These are phyloP conservation scores for Aspergillus sp. DNA, from an alignment of 2,329 filamentous ascomycete genomes.

Conservation along the genomic window DNA sequence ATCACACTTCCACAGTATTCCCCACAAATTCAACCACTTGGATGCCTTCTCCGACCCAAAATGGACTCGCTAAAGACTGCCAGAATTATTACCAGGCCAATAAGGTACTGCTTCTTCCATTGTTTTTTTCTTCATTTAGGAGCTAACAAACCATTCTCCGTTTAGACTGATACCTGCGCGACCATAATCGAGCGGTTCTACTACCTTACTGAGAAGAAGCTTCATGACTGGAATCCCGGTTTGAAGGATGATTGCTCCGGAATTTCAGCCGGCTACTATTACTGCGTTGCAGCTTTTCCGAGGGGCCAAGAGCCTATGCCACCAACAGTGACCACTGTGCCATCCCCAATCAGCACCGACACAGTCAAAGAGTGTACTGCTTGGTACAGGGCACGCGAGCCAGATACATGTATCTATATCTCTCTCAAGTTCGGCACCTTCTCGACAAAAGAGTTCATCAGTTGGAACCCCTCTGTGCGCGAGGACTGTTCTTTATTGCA, in stretches of 20 bases:
- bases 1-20: neutral
- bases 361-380: slow-evolving; percentile 6
- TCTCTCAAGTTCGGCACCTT: slow-evolving; percentile 9
- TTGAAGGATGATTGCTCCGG: slow-evolving; percentile 9
- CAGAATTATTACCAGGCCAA: slow-evolving; percentile 8
- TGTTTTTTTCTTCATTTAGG: neutral
- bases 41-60: slow-evolving; percentile 7
- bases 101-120: neutral
- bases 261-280: slow-evolving; percentile 7
- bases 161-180: slow-evolving; percentile 10
- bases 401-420: slow-evolving; percentile 13
- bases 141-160: neutral
- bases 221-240: slow-evolving; percentile 14
- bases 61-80: neutral
- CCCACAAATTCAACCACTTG: neutral
- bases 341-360: neutral
- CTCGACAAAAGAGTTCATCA: slow-evolving; percentile 6
- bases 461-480: slow-evolving; percentile 9
- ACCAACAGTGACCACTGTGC: slow-evolving; percentile 5
- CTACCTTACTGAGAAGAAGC: neutral
- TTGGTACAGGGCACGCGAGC: slow-evolving; percentile 4
- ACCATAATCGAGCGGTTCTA: slow-evolving; percentile 4
- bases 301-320: neutral
- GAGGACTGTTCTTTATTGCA: neutral
- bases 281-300: slow-evolving; percentile 14